These are phyloP conservation scores for Ramularia endophylla DNA, from an alignment of 2,329 filamentous ascomycete species.

Conservation along the genomic window DNA sequence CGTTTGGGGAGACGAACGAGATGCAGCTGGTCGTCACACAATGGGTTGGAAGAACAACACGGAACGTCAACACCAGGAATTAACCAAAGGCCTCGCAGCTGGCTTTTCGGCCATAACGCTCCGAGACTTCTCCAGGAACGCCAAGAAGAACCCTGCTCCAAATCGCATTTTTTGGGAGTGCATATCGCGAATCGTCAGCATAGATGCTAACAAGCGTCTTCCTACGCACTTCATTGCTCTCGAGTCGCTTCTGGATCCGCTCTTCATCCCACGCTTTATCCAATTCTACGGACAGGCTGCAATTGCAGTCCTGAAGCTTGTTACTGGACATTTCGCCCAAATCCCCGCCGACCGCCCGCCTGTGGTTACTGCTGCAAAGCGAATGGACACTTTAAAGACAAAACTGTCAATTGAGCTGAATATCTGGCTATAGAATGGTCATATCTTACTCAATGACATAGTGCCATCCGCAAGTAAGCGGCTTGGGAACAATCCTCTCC, in stretches of 20 bases:
- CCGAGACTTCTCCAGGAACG: conserved; percentile 70
- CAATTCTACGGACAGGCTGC: conserved; percentile 74
- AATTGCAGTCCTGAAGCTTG: conserved; percentile 57
- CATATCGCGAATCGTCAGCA: conserved; percentile 70
- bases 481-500: no score
- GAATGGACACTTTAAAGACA: not conserved
- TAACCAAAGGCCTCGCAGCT: conserved; percentile 76
- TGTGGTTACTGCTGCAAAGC: not conserved
- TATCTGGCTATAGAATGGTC: conserved; percentile 1
- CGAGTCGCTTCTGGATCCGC: conserved; percentile 53
- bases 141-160: conserved; percentile 66
- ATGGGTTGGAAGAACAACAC: conserved; percentile 60
- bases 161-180: conserved; percentile 77
- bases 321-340: conserved; percentile 13
- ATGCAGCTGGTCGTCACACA: conserved; percentile 57
- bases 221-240: conserved; percentile 46
- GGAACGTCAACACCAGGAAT: conserved; percentile 62
- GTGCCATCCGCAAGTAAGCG: no score
- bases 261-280: conserved; percentile 65
- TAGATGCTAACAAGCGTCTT: conserved; percentile 50
- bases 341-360: not conserved
- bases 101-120: conserved; percentile 80
- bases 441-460: not conserved
- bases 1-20: conserved; percentile 68
- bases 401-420: not conserved